These are phyloP conservation scores for Arctium lappa DNA, from an alignment of 129 eudicot species.

Conservation along the genomic window DNA sequence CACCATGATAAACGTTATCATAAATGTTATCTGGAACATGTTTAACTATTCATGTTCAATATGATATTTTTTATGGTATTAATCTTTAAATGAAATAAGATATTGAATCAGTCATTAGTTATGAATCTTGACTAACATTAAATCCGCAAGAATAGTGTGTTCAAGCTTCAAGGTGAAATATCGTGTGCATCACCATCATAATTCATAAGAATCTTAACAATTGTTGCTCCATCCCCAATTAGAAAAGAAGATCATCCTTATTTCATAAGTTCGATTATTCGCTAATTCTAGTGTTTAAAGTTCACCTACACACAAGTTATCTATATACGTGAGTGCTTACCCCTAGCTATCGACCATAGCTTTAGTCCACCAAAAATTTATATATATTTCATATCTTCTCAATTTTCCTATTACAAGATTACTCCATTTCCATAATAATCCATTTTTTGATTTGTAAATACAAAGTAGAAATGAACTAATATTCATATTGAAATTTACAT, in stretches of 20 bases:
- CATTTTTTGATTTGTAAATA: not conserved
- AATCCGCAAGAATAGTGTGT: not conserved
- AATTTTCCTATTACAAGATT: not conserved
- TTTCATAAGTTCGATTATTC: not conserved
- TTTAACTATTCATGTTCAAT: not conserved
- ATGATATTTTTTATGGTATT: not conserved
- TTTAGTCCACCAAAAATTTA: not conserved
- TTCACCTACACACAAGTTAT: not conserved
- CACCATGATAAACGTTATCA: not conserved
- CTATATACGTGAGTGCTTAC: not conserved
- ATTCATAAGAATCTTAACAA: not conserved
- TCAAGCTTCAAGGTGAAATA: not conserved
- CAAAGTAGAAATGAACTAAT: not conserved
- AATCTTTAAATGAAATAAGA: not conserved
- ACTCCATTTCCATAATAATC: not conserved
- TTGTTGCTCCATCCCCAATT: not conserved
- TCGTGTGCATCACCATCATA: not conserved
- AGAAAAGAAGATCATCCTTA: not conserved
- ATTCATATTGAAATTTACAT: not conserved
- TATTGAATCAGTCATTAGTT: not conserved
- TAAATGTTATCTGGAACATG: not conserved
- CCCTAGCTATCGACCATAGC: not conserved
- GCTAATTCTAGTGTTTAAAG: not conserved
- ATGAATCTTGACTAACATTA: not conserved
- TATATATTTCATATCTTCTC: not conserved